These are phyloP conservation scores for Chlorophyllum brunneum DNA, from an alignment of 768 basidiomycete species.

Conservation along the genomic window DNA sequence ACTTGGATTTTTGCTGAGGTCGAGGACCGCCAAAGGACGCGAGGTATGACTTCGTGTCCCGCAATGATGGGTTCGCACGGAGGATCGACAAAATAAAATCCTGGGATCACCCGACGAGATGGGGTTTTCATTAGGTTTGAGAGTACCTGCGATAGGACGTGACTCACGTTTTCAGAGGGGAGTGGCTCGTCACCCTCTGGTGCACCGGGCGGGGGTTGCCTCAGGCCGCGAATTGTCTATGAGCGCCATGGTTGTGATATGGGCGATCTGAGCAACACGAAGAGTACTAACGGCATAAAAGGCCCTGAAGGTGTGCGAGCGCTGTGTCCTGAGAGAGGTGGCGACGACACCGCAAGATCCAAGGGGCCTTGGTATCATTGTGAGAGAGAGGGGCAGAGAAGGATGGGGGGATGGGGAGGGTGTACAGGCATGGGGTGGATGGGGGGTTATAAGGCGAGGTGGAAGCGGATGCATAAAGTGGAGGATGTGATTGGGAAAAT, in stretches of 20 bases:
- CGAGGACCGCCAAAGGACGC: slow-evolving; percentile 73
- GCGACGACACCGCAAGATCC: slow-evolving; percentile 20
- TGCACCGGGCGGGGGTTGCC: slow-evolving; percentile 29
- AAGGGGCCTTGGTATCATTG: slow-evolving; percentile 36
- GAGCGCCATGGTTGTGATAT: neutral
- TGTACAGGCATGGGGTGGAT: slow-evolving; percentile 26
- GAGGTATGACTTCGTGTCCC: slow-evolving; percentile 89
- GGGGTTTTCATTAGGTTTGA: slow-evolving; percentile 12
- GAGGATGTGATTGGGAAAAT: slow-evolving; percentile 17
- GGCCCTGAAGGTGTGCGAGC: slow-evolving; percentile 41
- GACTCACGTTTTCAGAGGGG: slow-evolving; percentile 49
- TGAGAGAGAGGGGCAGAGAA: slow-evolving; percentile 11
- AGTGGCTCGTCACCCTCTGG: slow-evolving; percentile 32
- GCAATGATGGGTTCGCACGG: slow-evolving; percentile 84
- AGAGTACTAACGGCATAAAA: slow-evolving; percentile 49
- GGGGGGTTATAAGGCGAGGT: slow-evolving; percentile 28
- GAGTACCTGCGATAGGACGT: slow-evolving; percentile 2
- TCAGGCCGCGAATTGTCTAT: slow-evolving; percentile 40
- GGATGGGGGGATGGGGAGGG: slow-evolving; percentile 17
- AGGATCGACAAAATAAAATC: slow-evolving; percentile 96
- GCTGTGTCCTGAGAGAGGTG: slow-evolving; percentile 30
- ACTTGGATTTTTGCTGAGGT: slow-evolving; percentile 38
- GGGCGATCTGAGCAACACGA: slow-evolving; percentile 7
- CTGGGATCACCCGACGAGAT: slow-evolving; percentile 34
- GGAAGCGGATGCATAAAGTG: slow-evolving; percentile 17